phyloP scores from a whole-genome alignment of 768 basidiomycete species.

The Trametes elegans region DNA sequence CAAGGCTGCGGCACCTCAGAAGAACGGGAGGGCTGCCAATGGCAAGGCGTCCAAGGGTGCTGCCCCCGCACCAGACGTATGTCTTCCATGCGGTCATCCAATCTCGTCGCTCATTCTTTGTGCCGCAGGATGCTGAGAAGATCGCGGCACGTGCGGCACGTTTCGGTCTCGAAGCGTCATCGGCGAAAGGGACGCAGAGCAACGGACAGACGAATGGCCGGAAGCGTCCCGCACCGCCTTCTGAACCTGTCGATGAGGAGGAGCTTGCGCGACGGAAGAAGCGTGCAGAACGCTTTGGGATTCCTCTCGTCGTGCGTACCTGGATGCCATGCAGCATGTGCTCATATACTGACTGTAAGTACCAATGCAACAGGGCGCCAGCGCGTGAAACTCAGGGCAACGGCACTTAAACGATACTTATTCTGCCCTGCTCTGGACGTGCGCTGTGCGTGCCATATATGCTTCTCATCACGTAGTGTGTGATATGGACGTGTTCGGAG shows the following conservation, averaged over 20 bases:
- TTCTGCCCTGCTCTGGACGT: neutral
- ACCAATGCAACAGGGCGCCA: slow-evolving; percentile 1
- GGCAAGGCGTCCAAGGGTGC: slow-evolving; percentile 6
- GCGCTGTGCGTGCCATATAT: neutral
- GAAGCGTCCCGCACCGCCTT: slow-evolving; percentile 35
- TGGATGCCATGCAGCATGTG: no score
- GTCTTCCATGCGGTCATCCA: neutral
- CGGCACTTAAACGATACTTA: neutral
- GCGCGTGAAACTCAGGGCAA: neutral
- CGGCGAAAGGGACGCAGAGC: neutral
- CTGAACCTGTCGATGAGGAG: slow-evolving; percentile 49
- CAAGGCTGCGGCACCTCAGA: slow-evolving; percentile 30
- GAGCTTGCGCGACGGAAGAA: slow-evolving; percentile 57
- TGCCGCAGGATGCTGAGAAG: slow-evolving; percentile 45
- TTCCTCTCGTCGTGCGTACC: slow-evolving; percentile 17
- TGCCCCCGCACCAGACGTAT: slow-evolving; percentile 13
- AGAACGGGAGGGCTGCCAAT: slow-evolving; percentile 17
- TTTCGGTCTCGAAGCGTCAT: slow-evolving; percentile 39
- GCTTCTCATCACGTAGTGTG: neutral
- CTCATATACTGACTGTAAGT: neutral
- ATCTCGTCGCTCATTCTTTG: neutral
- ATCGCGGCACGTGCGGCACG: slow-evolving; percentile 53
- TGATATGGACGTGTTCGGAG: neutral
- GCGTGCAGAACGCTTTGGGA: slow-evolving; percentile 64
- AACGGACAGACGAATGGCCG: slow-evolving; percentile 14